These are phyloP conservation scores for Viola pubescens DNA, from an alignment of 441 rosid species.

Conservation along the genomic window DNA sequence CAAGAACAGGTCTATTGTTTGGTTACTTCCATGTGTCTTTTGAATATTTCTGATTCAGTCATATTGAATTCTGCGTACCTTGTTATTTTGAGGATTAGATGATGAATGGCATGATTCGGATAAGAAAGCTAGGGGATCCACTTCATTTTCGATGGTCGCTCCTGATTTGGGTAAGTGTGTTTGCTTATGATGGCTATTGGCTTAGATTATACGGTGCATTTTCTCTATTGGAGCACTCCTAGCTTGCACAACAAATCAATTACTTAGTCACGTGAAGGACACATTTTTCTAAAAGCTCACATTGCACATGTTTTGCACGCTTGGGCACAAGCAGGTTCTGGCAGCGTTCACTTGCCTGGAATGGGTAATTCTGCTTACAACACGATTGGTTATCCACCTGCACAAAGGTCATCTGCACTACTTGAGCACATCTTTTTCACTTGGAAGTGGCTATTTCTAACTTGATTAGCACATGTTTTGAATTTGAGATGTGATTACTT, in stretches of 20 bases:
- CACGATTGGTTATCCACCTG: constrained; percentile 83
- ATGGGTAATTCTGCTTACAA: constrained; percentile 73
- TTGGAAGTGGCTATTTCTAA: constrained; percentile 26
- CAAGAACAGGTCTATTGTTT: constrained; percentile 46
- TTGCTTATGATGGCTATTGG: constrained; percentile 15
- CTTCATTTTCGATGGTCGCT: constrained; percentile 24
- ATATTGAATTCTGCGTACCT: constrained; percentile 8
- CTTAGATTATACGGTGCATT: constrained; percentile 10
- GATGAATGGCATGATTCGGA: constrained; percentile 49
- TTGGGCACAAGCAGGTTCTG: constrained; percentile 93
- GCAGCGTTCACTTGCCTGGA: constrained; percentile 88
- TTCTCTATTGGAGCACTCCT: constrained; percentile 13
- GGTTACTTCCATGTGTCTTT: not conserved
- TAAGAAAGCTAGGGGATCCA: constrained; percentile 51
- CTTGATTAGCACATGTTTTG: constrained; percentile 24
- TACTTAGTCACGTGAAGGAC: constrained; percentile 43
- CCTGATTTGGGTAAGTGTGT: constrained; percentile 49
- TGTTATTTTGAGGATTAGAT: constrained; percentile 33
- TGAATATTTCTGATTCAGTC: constrained; percentile 5
- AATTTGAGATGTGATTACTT: constrained; percentile 21
- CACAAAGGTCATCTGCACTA: constrained; percentile 93
- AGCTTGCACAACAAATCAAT: constrained; percentile 26
- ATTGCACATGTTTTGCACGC: constrained; percentile 85
- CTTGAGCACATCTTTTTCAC: constrained; percentile 53
- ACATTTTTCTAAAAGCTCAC: constrained; percentile 66